phyloP scores from a whole-genome alignment of 768 basidiomycete genomes.

The Trametes cinnabarina region DNA sequence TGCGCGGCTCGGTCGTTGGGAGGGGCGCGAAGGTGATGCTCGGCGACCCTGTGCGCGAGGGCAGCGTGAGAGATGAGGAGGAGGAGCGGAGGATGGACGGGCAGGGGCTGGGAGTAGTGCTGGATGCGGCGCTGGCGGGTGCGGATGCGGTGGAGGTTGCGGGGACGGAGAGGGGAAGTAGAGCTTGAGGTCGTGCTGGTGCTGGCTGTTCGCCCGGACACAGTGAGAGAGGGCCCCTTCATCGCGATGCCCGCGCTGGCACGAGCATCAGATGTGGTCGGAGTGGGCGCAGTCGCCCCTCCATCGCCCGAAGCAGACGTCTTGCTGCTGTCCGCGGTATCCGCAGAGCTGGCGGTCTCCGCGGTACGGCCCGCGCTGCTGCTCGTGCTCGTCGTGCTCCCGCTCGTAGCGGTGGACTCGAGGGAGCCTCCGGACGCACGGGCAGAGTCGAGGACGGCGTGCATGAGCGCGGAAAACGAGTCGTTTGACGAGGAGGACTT shows the following conservation, averaged over 20 bases:
- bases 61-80: slow-evolving; percentile 20
- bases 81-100: slow-evolving; percentile 21
- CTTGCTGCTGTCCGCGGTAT: not conserved
- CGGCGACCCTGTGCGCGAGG: slow-evolving; percentile 13
- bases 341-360: not conserved
- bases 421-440: slow-evolving; percentile 15
- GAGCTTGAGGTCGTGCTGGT: not conserved
- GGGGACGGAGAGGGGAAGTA: not conserved
- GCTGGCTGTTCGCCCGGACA: slow-evolving; percentile 1
- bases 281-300: not conserved
- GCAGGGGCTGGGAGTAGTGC: slow-evolving; percentile 15
- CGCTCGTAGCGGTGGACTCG: slow-evolving; percentile 1
- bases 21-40: slow-evolving; percentile 38
- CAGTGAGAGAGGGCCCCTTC: slow-evolving; percentile 11
- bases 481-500: slow-evolving; percentile 4
- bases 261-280: not conserved
- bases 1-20: slow-evolving; percentile 31
- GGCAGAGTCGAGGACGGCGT: slow-evolving; percentile 13
- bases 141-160: not conserved
- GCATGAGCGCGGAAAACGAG: slow-evolving; percentile 6
- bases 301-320: not conserved
- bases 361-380: not conserved
- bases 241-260: not conserved
- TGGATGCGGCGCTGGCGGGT: slow-evolving; percentile 3
- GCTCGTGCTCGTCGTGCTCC: not conserved